A percentile compares a stretch with the other conserved stretches of the same genome.
Conservation (phyloP, 371 early-diverging fungal genomes). For the Mortierella polycephala region DNA sequence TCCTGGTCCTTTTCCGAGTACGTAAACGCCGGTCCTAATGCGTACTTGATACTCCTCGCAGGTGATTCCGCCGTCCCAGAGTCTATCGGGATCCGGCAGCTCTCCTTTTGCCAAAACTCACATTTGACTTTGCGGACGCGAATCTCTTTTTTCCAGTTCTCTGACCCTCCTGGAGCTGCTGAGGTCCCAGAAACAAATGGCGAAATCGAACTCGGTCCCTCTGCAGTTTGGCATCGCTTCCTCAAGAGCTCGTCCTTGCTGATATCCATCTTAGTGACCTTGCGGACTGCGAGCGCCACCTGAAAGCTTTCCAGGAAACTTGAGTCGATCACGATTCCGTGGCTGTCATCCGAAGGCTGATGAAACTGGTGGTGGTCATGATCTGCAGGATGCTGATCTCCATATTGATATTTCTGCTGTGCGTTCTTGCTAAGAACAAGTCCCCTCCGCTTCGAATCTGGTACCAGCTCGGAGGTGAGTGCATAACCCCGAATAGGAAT, state of each 20-base stretch:
- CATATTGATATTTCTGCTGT: not conserved
- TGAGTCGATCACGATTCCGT: conserved; percentile 3
- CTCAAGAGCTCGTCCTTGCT: conserved; percentile 12
- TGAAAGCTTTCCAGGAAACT: conserved; percentile 24
- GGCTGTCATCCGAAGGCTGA: not conserved
- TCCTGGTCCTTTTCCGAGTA: conserved; percentile 40
- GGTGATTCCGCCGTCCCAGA: not conserved
- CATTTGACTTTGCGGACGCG: conserved; percentile 48
- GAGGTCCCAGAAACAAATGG: conserved; percentile 8
- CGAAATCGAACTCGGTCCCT: not conserved
- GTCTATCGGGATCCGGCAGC: conserved; percentile 29
- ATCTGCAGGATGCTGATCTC: not conserved
- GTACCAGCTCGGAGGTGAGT: conserved; percentile 29
- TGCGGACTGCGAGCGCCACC: conserved; percentile 38
- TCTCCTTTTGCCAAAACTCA: conserved; percentile 54
- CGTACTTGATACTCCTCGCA: conserved; percentile 29
- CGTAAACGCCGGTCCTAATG: conserved; percentile 28
- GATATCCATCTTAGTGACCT: conserved; percentile 27
- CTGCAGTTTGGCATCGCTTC: conserved; percentile 11
- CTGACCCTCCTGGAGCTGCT: not conserved
- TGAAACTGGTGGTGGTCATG: conserved; percentile 2
- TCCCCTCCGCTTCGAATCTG: conserved; percentile 26
- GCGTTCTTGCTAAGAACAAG: conserved; percentile 22
- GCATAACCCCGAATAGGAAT: conserved; percentile 41
- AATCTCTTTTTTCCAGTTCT: conserved; percentile 30